Evolutionary conservation across 805 yeast species (phyloP).

Genomic region (Groenewaldozyma tartarivorans): DNA sequence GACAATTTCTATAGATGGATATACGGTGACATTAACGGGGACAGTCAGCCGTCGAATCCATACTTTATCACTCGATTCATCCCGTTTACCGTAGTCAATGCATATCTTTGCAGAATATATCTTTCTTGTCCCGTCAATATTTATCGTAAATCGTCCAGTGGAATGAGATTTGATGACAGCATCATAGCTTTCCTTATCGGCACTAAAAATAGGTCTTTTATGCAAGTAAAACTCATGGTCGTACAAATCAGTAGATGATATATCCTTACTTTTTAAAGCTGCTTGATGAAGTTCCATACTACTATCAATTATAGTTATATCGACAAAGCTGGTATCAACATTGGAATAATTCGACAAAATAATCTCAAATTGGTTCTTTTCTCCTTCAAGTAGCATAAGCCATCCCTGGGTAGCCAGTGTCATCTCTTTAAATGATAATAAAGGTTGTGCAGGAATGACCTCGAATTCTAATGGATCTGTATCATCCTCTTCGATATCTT

Average conservation of each 20-base stretch:
- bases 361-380: constrained; percentile 41
- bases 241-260: constrained; percentile 55
- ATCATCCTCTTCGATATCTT: background rate
- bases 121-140: constrained; percentile 63
- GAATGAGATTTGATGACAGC: constrained; percentile 24
- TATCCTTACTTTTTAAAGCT: constrained; percentile 36
- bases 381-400: constrained; percentile 76
- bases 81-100: constrained; percentile 49
- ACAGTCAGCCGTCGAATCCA: constrained; percentile 51
- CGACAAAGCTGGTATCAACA: constrained; percentile 45
- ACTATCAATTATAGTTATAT: constrained; percentile 62
- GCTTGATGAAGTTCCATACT: constrained; percentile 54
- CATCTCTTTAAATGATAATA: constrained; percentile 40
- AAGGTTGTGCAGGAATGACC: constrained; percentile 49
- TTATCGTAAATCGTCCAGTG: constrained; percentile 42
- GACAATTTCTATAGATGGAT: constrained; percentile 63
- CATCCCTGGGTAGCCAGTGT: constrained; percentile 55
- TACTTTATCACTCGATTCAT: constrained; percentile 16
- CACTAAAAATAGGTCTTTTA: constrained; percentile 44
- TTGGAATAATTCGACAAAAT: constrained; percentile 48
- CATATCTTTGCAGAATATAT: constrained; percentile 55
- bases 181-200: constrained; percentile 18
- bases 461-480: constrained; percentile 20
- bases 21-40: constrained; percentile 62
- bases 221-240: constrained; percentile 66